These are phyloP conservation scores for Sphaerosporella brunnea DNA, from an alignment of 495 filamentous ascomycete species.

Conservation along the genomic window DNA sequence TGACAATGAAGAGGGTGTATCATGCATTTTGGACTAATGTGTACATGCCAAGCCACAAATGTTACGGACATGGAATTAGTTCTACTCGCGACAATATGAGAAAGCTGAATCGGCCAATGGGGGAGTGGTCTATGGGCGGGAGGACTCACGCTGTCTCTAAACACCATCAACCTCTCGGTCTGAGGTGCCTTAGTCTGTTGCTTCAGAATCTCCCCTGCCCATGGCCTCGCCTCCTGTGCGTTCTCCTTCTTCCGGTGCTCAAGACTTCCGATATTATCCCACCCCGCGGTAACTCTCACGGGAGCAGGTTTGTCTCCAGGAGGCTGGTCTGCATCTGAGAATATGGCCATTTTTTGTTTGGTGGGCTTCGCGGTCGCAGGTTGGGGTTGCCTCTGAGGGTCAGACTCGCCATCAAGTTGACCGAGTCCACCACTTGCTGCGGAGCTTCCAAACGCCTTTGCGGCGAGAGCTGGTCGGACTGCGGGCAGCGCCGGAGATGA, in stretches of 20 bases:
- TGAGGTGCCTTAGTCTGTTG: constrained; percentile 43
- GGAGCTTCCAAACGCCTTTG: constrained; percentile 35
- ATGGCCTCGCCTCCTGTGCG: constrained; percentile 64
- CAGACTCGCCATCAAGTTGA: constrained; percentile 23
- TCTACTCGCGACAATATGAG: constrained; percentile 25
- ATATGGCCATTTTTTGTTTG: constrained; percentile 75
- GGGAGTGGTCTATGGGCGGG: constrained; percentile 1
- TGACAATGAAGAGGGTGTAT: background rate
- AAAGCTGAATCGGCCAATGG: constrained; percentile 47
- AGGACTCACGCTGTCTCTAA: constrained; percentile 83
- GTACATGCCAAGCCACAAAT: constrained; percentile 12
- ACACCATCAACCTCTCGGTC: constrained; percentile 60
- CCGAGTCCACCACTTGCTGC: constrained; percentile 6
- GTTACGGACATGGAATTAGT: constrained; percentile 21
- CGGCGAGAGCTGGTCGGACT: constrained; percentile 66
- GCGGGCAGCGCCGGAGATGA: constrained; percentile 71
- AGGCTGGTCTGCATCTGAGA: constrained; percentile 53
- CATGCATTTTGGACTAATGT: constrained; percentile 12
- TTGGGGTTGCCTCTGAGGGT: constrained; percentile 49
- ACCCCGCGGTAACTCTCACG: constrained; percentile 42
- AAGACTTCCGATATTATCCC: constrained; percentile 79
- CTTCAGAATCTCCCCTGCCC: constrained; percentile 82
- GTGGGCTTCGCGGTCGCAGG: constrained; percentile 38
- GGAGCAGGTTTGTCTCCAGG: constrained; percentile 29
- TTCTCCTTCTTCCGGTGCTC: constrained; percentile 91